Base-by-base conservation (phyloP, 2,329 filamentous ascomycete species). In the Chaetomiaceae sp. region DNA sequence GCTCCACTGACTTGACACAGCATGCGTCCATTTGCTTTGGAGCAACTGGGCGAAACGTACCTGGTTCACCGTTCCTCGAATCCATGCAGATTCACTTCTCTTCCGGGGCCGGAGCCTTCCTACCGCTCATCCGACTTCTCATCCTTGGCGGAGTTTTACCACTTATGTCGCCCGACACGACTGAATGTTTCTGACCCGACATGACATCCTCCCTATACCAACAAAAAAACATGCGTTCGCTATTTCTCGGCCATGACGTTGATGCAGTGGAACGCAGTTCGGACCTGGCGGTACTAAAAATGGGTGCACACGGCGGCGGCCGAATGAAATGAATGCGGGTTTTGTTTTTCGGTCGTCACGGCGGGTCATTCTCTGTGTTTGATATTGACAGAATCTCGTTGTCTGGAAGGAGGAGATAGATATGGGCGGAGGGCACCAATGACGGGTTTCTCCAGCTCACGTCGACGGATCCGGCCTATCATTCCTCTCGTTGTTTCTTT, bases 161-260 rank as follows among this genome's bases (percentile, higher is more conserved):
- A 45, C 15, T 18, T 22, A 38, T n/a, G 17, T 18, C 36, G 26
- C 38, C 38, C 20, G 27, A 33, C 32, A 37, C 42, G 19, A 32
- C 22, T 17, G 40, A 22, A 33, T 44, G 40, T 47, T 43, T 22
- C 41, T 22, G 20, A 5, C 45, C 36, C 49, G 11, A 41, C 33
- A 46, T 38, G 48, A 44, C 35, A 22, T 37, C 46, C 20, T 24
- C 6, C 33, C 41, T 48, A 37, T 52, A 41, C 47, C 37, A 50
- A 49, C 42, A 45, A 49, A 37, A 29, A 47, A 43, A 41, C 42
- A 29, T 50, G n/a, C 42, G 35, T 29, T 48, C 35, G 33, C 38
- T 8, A 44, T 42, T 48, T 42, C 36, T 48, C 34, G 42, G 40
- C 40, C 49, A 54, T 38, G 52, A 50, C 34, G 42, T 52, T 52